Conservation (phyloP, 1,284 basidiomycete genomes). For the Mycena sp. region DNA sequence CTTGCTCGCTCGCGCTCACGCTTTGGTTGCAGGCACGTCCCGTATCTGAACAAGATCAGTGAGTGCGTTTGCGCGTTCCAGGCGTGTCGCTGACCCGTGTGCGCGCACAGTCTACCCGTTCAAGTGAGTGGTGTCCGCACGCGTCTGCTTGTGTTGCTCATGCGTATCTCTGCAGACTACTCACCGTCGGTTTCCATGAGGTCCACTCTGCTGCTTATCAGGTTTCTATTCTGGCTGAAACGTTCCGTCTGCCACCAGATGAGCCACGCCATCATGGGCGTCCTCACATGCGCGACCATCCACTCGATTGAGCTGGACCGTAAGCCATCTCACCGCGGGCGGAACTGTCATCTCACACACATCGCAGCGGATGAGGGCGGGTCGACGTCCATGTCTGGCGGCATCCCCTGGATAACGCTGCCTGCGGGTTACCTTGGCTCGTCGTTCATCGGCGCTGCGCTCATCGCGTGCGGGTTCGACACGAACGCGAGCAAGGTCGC, state of each 20-base stretch:
- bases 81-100: not conserved
- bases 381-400: constrained; percentile 80
- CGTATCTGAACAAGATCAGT: constrained; percentile 78
- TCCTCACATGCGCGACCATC: constrained; percentile 92
- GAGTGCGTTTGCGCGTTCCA: constrained; percentile 43
- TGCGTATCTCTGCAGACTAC: constrained; percentile 52
- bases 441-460: constrained; percentile 87
- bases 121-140: constrained; percentile 71
- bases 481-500: constrained; percentile 94
- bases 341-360: constrained; percentile 13
- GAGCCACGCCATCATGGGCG: constrained; percentile 83
- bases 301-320: constrained; percentile 89
- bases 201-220: constrained; percentile 46
- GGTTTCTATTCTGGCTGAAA: not conserved
- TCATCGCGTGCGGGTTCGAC: constrained; percentile 95
- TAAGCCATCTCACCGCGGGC: constrained; percentile 48
- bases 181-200: constrained; percentile 93
- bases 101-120: constrained; percentile 83
- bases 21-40: constrained; percentile 70
- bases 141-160: constrained; percentile 2
- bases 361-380: constrained; percentile 89
- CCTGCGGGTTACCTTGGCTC: constrained; percentile 95
- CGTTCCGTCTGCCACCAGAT: constrained; percentile 64
- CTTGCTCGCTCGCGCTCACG: constrained; percentile 1
- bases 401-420: constrained; percentile 82